Evolutionary conservation across 257 asterid genomes (phyloP).

Genomic region (Lycium barbarum): DNA sequence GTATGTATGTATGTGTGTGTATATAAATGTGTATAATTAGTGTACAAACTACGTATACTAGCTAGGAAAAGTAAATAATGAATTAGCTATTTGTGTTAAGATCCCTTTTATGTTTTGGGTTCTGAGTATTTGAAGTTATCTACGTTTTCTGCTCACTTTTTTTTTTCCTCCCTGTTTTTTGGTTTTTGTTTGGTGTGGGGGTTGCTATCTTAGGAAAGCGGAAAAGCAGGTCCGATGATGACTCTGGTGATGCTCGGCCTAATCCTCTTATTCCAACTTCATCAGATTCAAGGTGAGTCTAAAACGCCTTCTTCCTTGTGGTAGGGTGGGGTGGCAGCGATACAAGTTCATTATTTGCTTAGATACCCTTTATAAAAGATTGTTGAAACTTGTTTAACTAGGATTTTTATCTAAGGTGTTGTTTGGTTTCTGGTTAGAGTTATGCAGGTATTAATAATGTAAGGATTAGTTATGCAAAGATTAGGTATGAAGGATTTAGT

Average conservation of each 20-base stretch:
- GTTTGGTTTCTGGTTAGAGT: too few relatives aligned
- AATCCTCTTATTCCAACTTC: slow-evolving; percentile 79
- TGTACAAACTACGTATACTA: too few relatives aligned
- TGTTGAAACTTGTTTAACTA: not conserved
- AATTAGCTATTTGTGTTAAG: too few relatives aligned
- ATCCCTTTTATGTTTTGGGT: too few relatives aligned
- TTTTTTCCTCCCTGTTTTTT: not conserved
- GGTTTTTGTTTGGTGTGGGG: not conserved
- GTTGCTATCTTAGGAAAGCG: slow-evolving; percentile 67
- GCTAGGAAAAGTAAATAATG: too few relatives aligned
- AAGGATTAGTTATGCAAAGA: too few relatives aligned
- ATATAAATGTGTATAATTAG: too few relatives aligned
- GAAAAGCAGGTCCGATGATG: slow-evolving; percentile 70
- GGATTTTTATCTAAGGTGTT: not conserved
- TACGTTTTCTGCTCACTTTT: not conserved
- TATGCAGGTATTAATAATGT: too few relatives aligned
- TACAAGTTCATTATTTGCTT: not conserved
- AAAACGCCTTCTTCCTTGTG: not conserved
- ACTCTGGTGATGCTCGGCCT: slow-evolving; percentile 47
- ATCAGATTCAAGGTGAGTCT: slow-evolving; percentile 59
- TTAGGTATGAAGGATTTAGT: too few relatives aligned
- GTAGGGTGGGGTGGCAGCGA: not conserved
- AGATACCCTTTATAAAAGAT: not conserved
- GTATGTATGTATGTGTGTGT: too few relatives aligned
- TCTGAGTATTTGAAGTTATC: not conserved